Evolutionary conservation across 2,329 filamentous ascomycete genomes (phyloP), one percentile per base, ranked within the genome.

Genomic region (Sphaerulina populicola): DNA sequence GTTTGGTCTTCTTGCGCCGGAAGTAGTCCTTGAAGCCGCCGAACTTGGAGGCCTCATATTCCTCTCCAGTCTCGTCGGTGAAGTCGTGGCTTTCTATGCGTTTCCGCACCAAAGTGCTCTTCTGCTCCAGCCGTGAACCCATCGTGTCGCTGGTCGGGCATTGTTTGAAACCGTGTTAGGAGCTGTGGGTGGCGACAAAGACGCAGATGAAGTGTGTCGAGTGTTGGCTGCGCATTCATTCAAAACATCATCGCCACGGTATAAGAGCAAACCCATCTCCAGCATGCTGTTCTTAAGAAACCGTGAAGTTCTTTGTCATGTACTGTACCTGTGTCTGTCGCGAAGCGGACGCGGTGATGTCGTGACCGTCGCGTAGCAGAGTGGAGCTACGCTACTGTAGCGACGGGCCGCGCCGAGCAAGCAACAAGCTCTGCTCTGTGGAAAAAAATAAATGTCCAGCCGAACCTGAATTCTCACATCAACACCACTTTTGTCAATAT

Each of bases 21-120:
- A 96, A 94, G 69, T 97, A 98, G 64, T 97, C 91, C 21, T 76
- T 71, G 63, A 97, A 94, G 7, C 90, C 91, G 23, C 88, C 88
- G 68, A 97, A 98, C 47, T 79, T 80, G 56, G 89, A 96, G 1
- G 77, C 80, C 52, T 84, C 82, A 68, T 98, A 98, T 68, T 98
- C 94, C 52, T 97, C 91, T 51, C 93, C 91, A 21, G 79, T 78
- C 35, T 60, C 59, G 63, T 86, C 77, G 2, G 83, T 75, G 66
- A 96, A 97, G 2, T 76, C 78, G 69, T 95, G 81, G 56, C 71
- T 76, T 56, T 81, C 78, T 60, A 84, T 84, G 57, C 78, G 74
- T 67, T 83, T 83, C 56, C 80, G 77, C 60, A 81, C 77, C 30
- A 74, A 69, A 53, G 70, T 73, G 33, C 79, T 82, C 54, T 80